Evolutionary conservation across 1,139 yeast species (phyloP).

Genomic region (Suhomyces taliae): DNA sequence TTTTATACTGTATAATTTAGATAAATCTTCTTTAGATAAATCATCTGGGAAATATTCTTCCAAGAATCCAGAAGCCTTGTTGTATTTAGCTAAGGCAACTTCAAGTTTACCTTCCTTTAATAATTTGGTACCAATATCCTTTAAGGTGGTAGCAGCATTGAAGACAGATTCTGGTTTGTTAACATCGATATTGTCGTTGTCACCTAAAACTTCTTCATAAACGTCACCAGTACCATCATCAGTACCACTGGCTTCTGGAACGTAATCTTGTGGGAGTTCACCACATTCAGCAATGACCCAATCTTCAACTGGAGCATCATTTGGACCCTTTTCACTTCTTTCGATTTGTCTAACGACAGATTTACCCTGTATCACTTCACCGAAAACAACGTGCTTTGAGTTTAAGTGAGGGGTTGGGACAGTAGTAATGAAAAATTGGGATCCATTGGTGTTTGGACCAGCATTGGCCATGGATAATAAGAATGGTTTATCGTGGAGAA

Average conservation of each 20-base stretch:
- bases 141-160: conserved; percentile 64
- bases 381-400: conserved; percentile 96
- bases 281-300: conserved; percentile 82
- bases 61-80: conserved; percentile 67
- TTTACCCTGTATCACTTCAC: conserved; percentile 82
- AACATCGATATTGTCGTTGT: conserved; percentile 66
- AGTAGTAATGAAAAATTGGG: conserved; percentile 92
- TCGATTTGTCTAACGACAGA: conserved; percentile 79
- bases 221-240: conserved; percentile 86
- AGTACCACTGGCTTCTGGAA: conserved; percentile 34
- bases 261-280: conserved; percentile 61
- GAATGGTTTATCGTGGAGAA: conserved; percentile 80
- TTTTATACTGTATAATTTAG: conserved; percentile 52
- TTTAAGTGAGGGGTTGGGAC: conserved; percentile 82
- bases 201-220: conserved; percentile 75
- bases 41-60: conserved; percentile 77
- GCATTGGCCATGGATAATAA: conserved; percentile 95
- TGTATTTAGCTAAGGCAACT: conserved; percentile 64
- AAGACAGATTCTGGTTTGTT: conserved; percentile 63
- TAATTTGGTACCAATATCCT: conserved; percentile 73
- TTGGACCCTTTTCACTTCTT: conserved; percentile 58
- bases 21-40: conserved; percentile 52
- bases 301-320: conserved; percentile 64
- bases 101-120: conserved; percentile 64
- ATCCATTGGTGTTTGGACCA: conserved; percentile 93